phyloP scores from a whole-genome alignment of 1,284 basidiomycete genomes.

The Ceratobasidium sp. region DNA sequence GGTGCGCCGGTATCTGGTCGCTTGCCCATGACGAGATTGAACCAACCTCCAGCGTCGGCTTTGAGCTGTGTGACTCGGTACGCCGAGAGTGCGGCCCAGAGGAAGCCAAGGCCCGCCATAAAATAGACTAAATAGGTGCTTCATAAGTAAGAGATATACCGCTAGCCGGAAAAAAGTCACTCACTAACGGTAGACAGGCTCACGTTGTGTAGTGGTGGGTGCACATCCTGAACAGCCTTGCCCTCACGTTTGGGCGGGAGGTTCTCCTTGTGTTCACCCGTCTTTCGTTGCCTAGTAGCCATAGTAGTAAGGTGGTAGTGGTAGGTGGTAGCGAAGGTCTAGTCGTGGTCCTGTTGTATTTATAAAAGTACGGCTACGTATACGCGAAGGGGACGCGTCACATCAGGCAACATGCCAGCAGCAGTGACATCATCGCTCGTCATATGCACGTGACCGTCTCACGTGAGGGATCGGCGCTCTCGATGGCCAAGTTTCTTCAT shows the following conservation, averaged over 20 bases:
- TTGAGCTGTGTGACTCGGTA: constrained; percentile 49
- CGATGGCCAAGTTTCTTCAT: neutral
- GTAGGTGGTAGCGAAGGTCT: neutral
- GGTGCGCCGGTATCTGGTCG: constrained; percentile 45
- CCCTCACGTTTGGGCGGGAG: constrained; percentile 46
- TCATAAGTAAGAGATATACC: constrained; percentile 13
- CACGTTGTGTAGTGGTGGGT: constrained; percentile 28
- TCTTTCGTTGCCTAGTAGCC: constrained; percentile 28
- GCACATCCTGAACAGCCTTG: constrained; percentile 35
- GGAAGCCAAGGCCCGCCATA: constrained; percentile 39
- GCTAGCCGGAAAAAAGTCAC: neutral
- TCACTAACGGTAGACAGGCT: constrained; percentile 33
- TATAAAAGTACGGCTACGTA: neutral
- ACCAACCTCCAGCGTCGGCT: constrained; percentile 48
- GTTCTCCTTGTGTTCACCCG: constrained; percentile 18
- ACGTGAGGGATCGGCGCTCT: constrained; percentile 14
- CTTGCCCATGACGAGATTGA: constrained; percentile 47
- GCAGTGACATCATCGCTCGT: constrained; percentile 3
- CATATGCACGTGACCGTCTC: neutral
- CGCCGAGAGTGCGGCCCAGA: constrained; percentile 45
- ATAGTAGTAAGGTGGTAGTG: neutral
- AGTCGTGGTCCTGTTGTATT: neutral
- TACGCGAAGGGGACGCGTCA: neutral
- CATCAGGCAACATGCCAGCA: neutral
- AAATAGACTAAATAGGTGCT: constrained; percentile 43